Evolutionary conservation across 164 flowering plant species (phyloP).

Genomic region (Berberis thunbergii): DNA sequence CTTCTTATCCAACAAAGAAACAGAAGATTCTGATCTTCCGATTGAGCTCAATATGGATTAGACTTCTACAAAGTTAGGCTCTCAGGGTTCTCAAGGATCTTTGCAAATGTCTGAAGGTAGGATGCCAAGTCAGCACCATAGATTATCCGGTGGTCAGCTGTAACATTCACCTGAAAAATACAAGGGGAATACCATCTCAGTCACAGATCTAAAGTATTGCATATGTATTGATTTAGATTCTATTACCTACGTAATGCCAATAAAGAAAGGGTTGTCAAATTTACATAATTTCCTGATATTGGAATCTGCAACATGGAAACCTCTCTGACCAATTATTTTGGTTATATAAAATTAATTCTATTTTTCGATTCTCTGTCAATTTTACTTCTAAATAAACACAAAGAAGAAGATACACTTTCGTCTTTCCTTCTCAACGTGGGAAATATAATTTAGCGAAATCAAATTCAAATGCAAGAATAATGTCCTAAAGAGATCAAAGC

Average conservation of each 20-base stretch:
- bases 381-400: too few species aligned
- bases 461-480: too few species aligned
- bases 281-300: too few species aligned
- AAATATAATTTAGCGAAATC: too few species aligned
- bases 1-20: conserved; percentile 8
- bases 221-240: background rate
- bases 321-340: too few species aligned
- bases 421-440: too few species aligned
- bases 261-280: background rate
- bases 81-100: conserved; percentile 80
- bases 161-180: conserved; percentile 76
- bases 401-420: too few species aligned
- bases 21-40: background rate
- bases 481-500: too few species aligned
- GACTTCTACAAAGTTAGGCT: conserved; percentile 61
- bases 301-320: too few species aligned
- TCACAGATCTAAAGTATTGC: background rate
- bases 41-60: background rate
- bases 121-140: conserved; percentile 95
- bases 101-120: conserved; percentile 81
- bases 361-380: too few species aligned
- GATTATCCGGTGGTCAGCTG: conserved; percentile 82
- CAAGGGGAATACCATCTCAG: background rate
- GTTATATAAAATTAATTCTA: too few species aligned
- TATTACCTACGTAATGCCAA: background rate